phyloP scores from a whole-genome alignment of 768 basidiomycete species.

The Auriscalpium orientale region DNA sequence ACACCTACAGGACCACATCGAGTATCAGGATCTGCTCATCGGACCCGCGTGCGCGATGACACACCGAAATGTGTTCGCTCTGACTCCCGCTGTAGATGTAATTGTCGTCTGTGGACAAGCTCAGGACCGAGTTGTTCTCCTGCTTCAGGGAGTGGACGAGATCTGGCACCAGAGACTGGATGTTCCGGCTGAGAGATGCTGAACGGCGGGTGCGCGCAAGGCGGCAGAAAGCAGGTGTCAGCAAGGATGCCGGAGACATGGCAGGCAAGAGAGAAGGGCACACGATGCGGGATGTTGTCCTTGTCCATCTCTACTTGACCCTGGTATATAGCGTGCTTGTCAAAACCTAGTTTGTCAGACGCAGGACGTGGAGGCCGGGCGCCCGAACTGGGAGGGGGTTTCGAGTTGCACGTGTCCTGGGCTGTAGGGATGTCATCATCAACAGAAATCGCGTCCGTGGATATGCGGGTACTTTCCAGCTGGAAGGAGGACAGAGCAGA shows the following conservation, averaged over 20 bases:
- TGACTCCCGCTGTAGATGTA: conserved; percentile 17
- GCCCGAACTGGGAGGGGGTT: too few species aligned
- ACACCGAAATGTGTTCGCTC: conserved; percentile 11
- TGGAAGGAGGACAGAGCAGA: too few species aligned
- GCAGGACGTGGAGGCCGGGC: too few species aligned
- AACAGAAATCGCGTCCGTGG: too few species aligned
- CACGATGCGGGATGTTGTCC: conserved; percentile 1
- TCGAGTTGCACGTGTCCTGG: too few species aligned
- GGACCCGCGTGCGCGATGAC: background rate
- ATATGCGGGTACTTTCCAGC: too few species aligned
- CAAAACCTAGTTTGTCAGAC: too few species aligned
- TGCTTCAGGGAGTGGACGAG: conserved; percentile 10
- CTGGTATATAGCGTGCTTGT: too few species aligned
- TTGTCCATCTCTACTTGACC: background rate
- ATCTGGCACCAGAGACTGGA: background rate
- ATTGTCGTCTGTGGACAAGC: conserved; percentile 6
- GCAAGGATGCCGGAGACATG: background rate
- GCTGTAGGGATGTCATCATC: too few species aligned
- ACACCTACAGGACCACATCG: conserved; percentile 51
- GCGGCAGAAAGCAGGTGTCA: conserved; percentile 6
- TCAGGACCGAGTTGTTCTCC: conserved; percentile 5
- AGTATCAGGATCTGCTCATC: background rate
- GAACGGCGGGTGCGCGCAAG: background rate
- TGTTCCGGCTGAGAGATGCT: conserved; percentile 13
- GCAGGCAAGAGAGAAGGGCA: conserved; percentile 2